Evolutionary conservation across 805 yeast species (phyloP).

Genomic region (Lipomyces kockii): DNA sequence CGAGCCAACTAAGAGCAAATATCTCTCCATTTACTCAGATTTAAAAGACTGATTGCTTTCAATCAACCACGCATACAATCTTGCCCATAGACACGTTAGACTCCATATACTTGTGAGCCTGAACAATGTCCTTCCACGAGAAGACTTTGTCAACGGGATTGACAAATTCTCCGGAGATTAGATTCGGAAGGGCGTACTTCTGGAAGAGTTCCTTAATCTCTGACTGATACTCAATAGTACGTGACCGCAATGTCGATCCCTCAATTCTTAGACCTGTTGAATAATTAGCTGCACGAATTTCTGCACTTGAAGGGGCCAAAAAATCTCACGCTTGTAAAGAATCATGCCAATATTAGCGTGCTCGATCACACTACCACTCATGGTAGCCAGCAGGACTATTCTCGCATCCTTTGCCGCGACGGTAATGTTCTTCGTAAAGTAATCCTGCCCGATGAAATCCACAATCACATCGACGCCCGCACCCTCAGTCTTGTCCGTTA

Average conservation of each 20-base stretch:
- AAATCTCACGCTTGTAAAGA: slow-evolving; percentile 38
- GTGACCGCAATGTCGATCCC: slow-evolving; percentile 44
- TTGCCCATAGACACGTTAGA: slow-evolving; percentile 42
- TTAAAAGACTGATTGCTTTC: not conserved
- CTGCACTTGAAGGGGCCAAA: not conserved
- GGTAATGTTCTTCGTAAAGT: slow-evolving; percentile 38
- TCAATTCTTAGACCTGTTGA: slow-evolving; percentile 34
- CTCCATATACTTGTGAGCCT: slow-evolving; percentile 43
- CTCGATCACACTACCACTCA: slow-evolving; percentile 39
- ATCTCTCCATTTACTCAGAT: not conserved
- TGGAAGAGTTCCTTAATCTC: slow-evolving; percentile 39
- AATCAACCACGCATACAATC: slow-evolving; percentile 36
- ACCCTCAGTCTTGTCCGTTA: slow-evolving; percentile 17
- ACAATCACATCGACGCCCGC: slow-evolving; percentile 44
- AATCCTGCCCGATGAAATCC: slow-evolving; percentile 46
- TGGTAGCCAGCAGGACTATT: slow-evolving; percentile 40
- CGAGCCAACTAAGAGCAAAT: not conserved
- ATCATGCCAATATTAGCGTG: slow-evolving; percentile 37
- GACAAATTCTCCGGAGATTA: slow-evolving; percentile 39
- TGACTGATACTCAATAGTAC: slow-evolving; percentile 39
- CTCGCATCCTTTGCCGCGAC: slow-evolving; percentile 42
- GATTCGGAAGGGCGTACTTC: slow-evolving; percentile 40
- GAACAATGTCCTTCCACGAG: slow-evolving; percentile 36
- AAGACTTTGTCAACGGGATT: slow-evolving; percentile 39
- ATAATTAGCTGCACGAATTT: not conserved